Percentiles rank a stretch among this genome's conserved stretches.
These are phyloP conservation scores for Mycena pura DNA, from an alignment of 768 basidiomycete species.

Conservation along the genomic window DNA sequence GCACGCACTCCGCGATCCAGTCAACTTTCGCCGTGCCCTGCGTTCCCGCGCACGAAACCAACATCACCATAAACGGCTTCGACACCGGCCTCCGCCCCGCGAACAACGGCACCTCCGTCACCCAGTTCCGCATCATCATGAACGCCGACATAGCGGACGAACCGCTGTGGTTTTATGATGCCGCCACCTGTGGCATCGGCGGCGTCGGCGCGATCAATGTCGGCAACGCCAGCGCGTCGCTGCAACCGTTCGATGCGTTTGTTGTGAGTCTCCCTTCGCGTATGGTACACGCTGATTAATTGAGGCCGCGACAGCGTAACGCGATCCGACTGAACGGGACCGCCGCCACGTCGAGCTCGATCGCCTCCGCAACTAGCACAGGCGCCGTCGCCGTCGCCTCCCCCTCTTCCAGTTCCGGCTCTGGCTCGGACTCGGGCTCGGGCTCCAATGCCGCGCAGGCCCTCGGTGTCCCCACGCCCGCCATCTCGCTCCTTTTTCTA, in stretches of 20 bases:
- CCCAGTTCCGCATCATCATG: constrained; percentile 54
- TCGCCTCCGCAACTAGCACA: background rate
- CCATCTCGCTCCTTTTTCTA: background rate
- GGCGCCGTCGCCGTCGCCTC: background rate
- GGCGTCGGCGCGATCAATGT: constrained; percentile 69
- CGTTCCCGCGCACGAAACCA: constrained; percentile 52
- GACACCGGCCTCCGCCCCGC: constrained; percentile 59
- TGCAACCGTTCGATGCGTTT: constrained; percentile 51
- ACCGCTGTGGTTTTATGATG: constrained; percentile 70
- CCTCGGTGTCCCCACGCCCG: background rate
- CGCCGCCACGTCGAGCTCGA: constrained; percentile 9
- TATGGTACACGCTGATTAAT: background rate
- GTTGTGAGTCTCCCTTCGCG: constrained; percentile 40
- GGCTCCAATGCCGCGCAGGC: background rate
- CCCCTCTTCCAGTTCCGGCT: background rate
- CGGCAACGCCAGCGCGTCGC: constrained; percentile 47
- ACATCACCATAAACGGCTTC: constrained; percentile 63
- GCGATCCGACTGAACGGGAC: constrained; percentile 65
- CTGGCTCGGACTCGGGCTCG: background rate
- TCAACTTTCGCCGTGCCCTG: constrained; percentile 64
- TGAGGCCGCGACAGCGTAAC: constrained; percentile 51
- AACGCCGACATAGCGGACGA: constrained; percentile 43
- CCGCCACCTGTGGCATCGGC: constrained; percentile 57
- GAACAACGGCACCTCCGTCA: constrained; percentile 52
- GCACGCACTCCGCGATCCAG: constrained; percentile 62